Evolutionary conservation across 768 basidiomycete species (phyloP).

Genomic region (Boletus speciosus): DNA sequence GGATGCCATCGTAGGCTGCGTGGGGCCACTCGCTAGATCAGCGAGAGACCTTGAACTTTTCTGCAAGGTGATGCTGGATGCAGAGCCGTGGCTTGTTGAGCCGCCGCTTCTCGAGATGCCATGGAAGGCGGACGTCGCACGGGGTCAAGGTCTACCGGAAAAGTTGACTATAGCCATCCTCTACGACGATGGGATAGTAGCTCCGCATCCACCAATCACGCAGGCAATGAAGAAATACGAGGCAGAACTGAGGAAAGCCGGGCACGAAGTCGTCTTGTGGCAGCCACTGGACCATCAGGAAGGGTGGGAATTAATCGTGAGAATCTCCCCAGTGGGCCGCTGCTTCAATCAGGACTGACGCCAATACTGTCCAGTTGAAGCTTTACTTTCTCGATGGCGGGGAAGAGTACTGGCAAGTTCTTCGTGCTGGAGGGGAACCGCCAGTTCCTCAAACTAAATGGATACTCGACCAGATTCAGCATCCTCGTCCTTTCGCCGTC

Average conservation of each 20-base stretch:
- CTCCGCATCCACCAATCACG: slow-evolving; percentile 46
- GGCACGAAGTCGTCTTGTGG: slow-evolving; percentile 53
- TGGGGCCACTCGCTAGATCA: slow-evolving; percentile 48
- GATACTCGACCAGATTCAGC: slow-evolving; percentile 40
- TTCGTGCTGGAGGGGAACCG: slow-evolving; percentile 33
- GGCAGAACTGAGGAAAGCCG: slow-evolving; percentile 39
- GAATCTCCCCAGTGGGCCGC: background rate
- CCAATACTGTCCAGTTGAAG: slow-evolving; percentile 29
- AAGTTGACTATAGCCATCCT: slow-evolving; percentile 45
- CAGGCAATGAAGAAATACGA: slow-evolving; percentile 40
- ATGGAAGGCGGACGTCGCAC: slow-evolving; percentile 41
- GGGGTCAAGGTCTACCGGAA: slow-evolving; percentile 37
- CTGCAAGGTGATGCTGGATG: slow-evolving; percentile 44
- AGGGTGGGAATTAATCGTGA: slow-evolving; percentile 48
- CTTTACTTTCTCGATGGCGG: slow-evolving; percentile 52
- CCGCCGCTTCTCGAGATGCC: slow-evolving; percentile 48
- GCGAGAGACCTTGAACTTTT: slow-evolving; percentile 48
- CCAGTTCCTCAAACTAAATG: slow-evolving; percentile 43
- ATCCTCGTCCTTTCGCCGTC: slow-evolving; percentile 37
- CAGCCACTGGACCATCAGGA: slow-evolving; percentile 40
- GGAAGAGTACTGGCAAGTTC: slow-evolving; percentile 39
- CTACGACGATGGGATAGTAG: slow-evolving; percentile 49
- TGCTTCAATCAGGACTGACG: slow-evolving; percentile 12
- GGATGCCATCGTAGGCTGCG: slow-evolving; percentile 49
- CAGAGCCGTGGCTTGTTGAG: slow-evolving; percentile 45